phyloP scores from a whole-genome alignment of 768 basidiomycete genomes.

The Russula dissimulans region DNA sequence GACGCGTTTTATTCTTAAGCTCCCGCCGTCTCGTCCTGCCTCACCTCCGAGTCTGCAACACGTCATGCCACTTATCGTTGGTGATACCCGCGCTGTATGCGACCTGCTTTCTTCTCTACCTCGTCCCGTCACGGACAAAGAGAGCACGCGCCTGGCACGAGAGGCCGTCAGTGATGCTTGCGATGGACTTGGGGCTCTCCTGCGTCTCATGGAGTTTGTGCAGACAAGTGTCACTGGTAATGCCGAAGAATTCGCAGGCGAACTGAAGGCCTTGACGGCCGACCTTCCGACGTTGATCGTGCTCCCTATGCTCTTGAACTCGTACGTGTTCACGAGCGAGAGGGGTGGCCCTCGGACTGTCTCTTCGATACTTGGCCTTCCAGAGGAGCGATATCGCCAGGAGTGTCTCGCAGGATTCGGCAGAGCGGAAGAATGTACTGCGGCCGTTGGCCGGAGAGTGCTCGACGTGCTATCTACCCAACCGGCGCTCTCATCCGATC shows the following conservation, averaged over 20 bases:
- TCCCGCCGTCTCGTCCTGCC: constrained; percentile 57
- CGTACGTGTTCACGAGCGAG: constrained; percentile 26
- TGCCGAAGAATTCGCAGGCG: constrained; percentile 26
- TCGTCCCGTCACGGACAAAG: constrained; percentile 43
- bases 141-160: constrained; percentile 46
- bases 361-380: constrained; percentile 44
- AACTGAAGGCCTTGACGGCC: constrained; percentile 46
- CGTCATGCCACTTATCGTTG: constrained; percentile 34
- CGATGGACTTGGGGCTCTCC: constrained; percentile 49
- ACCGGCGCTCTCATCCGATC: constrained; percentile 11
- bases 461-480: constrained; percentile 37
- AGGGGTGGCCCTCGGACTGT: constrained; percentile 34
- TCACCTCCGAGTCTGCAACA: constrained; percentile 39
- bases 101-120: constrained; percentile 54
- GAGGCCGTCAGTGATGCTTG: constrained; percentile 80
- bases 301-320: constrained; percentile 55
- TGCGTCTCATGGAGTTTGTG: constrained; percentile 43
- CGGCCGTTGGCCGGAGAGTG: constrained; percentile 47
- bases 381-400: constrained; percentile 56
- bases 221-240: constrained; percentile 15
- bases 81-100: constrained; percentile 54
- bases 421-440: constrained; percentile 65
- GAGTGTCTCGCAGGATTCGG: constrained; percentile 68
- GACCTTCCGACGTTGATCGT: constrained; percentile 69
- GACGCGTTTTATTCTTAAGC: constrained; percentile 54